These are phyloP conservation scores for Globomyces pollinis-pini DNA, from an alignment of 192 early-diverging fungal genomes.

Conservation along the genomic window DNA sequence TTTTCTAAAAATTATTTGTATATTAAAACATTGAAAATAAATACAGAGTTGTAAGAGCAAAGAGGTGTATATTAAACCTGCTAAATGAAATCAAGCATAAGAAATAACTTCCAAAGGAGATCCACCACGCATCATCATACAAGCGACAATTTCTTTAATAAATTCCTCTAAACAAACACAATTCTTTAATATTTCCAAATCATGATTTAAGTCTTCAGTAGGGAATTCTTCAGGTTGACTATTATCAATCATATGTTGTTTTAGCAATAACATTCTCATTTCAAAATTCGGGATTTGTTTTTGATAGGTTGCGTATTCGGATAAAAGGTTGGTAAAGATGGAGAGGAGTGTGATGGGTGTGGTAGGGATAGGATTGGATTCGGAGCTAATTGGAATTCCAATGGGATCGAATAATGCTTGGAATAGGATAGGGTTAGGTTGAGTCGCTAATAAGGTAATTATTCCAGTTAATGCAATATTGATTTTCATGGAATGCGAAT, in stretches of 20 bases:
- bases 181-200: slow-evolving; percentile 69
- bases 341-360: not conserved
- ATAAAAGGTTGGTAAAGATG: slow-evolving; percentile 31
- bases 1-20: too few relatives aligned
- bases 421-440: slow-evolving; percentile 30
- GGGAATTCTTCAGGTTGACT: too few relatives aligned
- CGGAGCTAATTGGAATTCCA: not conserved
- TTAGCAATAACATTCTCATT: slow-evolving; percentile 39
- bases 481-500: slow-evolving; percentile 76
- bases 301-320: slow-evolving; percentile 60
- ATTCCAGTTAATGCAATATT: slow-evolving; percentile 90
- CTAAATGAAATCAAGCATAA: slow-evolving; percentile 8
- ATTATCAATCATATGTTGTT: slow-evolving; percentile 48
- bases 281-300: slow-evolving; percentile 55
- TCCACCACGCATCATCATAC: slow-evolving; percentile 39
- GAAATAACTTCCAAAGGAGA: not conserved
- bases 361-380: slow-evolving; percentile 3
- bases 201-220: slow-evolving; percentile 25
- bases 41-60: too few relatives aligned
- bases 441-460: slow-evolving; percentile 70
- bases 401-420: slow-evolving; percentile 25
- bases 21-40: too few relatives aligned
- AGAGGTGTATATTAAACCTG: too few relatives aligned
- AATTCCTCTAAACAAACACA: slow-evolving; percentile 87
- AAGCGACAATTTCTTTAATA: slow-evolving; percentile 82